Conservation (phyloP, 2,329 filamentous ascomycete species). For the Delphinella strobiligena region DNA sequence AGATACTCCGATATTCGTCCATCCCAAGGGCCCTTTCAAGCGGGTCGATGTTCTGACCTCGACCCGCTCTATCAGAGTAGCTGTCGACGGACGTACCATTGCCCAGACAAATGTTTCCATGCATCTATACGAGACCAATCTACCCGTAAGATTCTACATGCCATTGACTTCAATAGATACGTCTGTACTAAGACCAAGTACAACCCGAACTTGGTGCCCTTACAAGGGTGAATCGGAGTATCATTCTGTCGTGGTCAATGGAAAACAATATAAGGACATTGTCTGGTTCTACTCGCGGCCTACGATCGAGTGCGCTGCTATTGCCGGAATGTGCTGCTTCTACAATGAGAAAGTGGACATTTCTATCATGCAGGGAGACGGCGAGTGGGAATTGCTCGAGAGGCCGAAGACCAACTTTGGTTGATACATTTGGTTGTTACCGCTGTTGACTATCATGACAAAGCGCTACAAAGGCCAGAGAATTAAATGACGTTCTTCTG, state of each 20-base stretch:
- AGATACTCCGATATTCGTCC: slow-evolving; percentile 45
- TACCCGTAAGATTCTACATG: slow-evolving; percentile 49
- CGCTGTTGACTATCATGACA: too few species aligned
- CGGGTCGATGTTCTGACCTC: slow-evolving; percentile 50
- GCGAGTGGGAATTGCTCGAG: slow-evolving; percentile 19
- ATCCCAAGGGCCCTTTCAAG: slow-evolving; percentile 57
- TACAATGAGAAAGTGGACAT: slow-evolving; percentile 59
- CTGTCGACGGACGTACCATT: slow-evolving; percentile 34
- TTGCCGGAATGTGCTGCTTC: slow-evolving; percentile 47
- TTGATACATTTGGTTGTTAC: neutral
- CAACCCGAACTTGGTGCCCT: slow-evolving; percentile 46
- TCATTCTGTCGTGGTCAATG: slow-evolving; percentile 41
- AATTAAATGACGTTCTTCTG: slow-evolving; percentile 47
- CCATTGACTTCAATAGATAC: slow-evolving; percentile 36
- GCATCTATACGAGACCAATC: slow-evolving; percentile 49
- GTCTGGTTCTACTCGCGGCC: slow-evolving; percentile 54
- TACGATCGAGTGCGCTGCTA: slow-evolving; percentile 41
- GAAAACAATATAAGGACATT: slow-evolving; percentile 35
- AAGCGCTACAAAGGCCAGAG: too few species aligned
- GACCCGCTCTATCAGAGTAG: slow-evolving; percentile 40
- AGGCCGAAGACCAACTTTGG: slow-evolving; percentile 19
- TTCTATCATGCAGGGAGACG: slow-evolving; percentile 41
- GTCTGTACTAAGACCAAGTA: slow-evolving; percentile 35
- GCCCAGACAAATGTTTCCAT: slow-evolving; percentile 33
- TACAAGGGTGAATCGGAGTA: slow-evolving; percentile 58